These are phyloP conservation scores for Alopecurus myosuroides DNA, from an alignment of 176 grass and related monocot species.

Conservation along the genomic window DNA sequence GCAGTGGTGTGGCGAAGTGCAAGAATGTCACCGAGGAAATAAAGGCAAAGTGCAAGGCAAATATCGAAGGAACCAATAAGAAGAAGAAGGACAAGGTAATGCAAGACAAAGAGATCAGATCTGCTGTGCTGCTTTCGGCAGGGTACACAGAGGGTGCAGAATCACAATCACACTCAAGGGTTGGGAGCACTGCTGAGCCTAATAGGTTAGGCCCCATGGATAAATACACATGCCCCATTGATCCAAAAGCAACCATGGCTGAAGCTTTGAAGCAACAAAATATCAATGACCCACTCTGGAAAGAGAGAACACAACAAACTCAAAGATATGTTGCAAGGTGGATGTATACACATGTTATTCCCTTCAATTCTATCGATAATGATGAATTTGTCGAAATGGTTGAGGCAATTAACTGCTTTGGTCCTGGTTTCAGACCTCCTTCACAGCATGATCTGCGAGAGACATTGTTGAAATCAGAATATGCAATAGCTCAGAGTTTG, in stretches of 20 bases:
- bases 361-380: not conserved
- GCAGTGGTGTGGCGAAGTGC: not conserved
- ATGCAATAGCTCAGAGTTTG: no score
- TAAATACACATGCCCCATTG: not conserved
- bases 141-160: not conserved
- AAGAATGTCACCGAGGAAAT: not conserved
- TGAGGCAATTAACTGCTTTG: not conserved
- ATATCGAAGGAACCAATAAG: not conserved
- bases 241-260: no score
- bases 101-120: not conserved
- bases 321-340: no score
- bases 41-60: not conserved
- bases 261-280: no score
- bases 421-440: no score
- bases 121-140: not conserved
- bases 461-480: no score
- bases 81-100: not conserved
- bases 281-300: no score
- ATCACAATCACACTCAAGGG: not conserved
- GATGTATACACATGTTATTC: not conserved
- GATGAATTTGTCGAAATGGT: not conserved
- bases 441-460: no score
- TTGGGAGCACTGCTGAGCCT: not conserved
- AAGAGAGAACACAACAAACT: no score
- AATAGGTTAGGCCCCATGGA: no score